Base-by-base conservation (phyloP, 2,329 filamentous ascomycete species). In the Diplodia seriata region DNA sequence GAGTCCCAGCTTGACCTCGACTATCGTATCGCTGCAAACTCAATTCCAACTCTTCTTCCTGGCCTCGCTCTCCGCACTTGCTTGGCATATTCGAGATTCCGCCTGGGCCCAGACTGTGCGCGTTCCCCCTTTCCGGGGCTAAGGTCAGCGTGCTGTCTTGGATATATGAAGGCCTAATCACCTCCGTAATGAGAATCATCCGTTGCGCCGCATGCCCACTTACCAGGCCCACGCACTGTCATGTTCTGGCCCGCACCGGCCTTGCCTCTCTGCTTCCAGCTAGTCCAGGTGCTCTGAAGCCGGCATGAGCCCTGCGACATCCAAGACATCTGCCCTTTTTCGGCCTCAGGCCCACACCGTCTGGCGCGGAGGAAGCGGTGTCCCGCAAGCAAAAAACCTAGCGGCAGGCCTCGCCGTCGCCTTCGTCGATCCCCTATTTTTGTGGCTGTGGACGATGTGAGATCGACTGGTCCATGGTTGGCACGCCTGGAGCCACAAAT, bases 121-220 rank as follows among this genome's bases (percentile, higher is more conserved):
- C 36, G 18, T 33, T 62, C 6, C 43, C 59, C 47, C 59, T 63
- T 38, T 63, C 40, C 40, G 59, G 43, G 12, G 59, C 59, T 47
- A 63, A 63, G 29, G 18, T 47, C 33, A 51, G 59, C 31, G 31
- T 15, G 33, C 47, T 63, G 59, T 63, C 59, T 63, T 36, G 47
- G n/a, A 51, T 63, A 63, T 63, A 63, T 63, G 59, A 63, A 36
- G n/a, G 43, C 29, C 31, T 51, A 63, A 63, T 63, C 40, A 51
- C 36, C 47, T 51, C 47, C 59, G 59, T 63, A 63, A 63, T 63
- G 59, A 63, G 18, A 43, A 51, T 63, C 43, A 51, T 29, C 59
- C 47, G 59, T 20, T 23, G 47, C 59, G 40, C 56, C 36, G 36
- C 15, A 20, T 40, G 12, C 20, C 55, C 20, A 43, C 38, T 59